These are phyloP conservation scores for Gyrodon lividus DNA, from an alignment of 768 basidiomycete genomes.

Conservation along the genomic window DNA sequence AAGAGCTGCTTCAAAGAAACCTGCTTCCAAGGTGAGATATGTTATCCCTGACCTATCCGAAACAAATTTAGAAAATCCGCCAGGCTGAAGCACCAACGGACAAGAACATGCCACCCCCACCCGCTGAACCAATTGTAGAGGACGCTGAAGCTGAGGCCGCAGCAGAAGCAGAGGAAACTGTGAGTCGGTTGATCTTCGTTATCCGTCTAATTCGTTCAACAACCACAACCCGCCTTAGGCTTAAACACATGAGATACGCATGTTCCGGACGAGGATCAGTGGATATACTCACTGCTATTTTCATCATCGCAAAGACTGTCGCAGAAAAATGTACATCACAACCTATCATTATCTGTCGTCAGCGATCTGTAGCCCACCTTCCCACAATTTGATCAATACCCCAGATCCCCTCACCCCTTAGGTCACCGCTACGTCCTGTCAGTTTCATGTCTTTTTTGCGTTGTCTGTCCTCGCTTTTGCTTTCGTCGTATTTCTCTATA, in stretches of 20 bases:
- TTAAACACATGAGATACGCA: conserved; percentile 18
- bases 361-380: conserved; percentile 25
- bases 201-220: conserved; percentile 1
- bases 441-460: conserved; percentile 16
- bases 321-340: conserved; percentile 35
- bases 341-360: conserved; percentile 34
- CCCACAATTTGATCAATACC: conserved; percentile 15
- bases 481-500: conserved; percentile 17
- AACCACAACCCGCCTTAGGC: conserved; percentile 9
- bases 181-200: conserved; percentile 9
- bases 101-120: conserved; percentile 39
- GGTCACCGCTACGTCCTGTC: conserved; percentile 18
- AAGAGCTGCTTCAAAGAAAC: conserved; percentile 60
- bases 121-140: conserved; percentile 52
- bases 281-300: conserved; percentile 15
- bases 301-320: conserved; percentile 12
- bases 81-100: conserved; percentile 37
- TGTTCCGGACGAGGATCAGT: conserved; percentile 10
- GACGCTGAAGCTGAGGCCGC: conserved; percentile 48
- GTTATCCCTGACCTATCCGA: background rate
- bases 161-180: conserved; percentile 37
- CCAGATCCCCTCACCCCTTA: conserved; percentile 4
- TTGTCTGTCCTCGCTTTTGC: conserved; percentile 24
- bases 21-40: conserved; percentile 53
- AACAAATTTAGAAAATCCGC: background rate